Percentiles rank a stretch among this genome's conserved stretches.
Conservation (phyloP, 495 filamentous ascomycete genomes). For the Immersiella caudata region DNA sequence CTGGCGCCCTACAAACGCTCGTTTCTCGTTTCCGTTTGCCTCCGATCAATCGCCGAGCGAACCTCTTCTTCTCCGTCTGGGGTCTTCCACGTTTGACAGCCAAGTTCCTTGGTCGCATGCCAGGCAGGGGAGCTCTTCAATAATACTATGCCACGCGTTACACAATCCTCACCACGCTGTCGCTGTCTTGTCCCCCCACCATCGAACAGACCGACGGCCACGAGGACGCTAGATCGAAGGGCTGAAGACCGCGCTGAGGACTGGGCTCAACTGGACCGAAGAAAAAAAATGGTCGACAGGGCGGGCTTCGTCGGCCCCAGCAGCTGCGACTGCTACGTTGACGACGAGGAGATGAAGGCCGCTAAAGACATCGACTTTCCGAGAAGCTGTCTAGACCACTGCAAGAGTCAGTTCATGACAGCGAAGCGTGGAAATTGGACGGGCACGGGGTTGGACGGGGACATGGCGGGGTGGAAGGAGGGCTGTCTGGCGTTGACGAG, state of each 20-base stretch:
- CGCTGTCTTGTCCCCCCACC: slow-evolving; percentile 6
- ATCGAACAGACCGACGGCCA: neutral
- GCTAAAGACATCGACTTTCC: slow-evolving; percentile 13
- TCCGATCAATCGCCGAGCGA: neutral
- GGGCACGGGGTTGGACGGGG: neutral
- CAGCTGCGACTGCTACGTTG: slow-evolving; percentile 32
- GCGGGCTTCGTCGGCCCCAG: slow-evolving; percentile 11
- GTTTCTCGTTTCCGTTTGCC: neutral
- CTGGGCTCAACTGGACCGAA: slow-evolving; percentile 12
- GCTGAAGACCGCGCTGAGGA: neutral
- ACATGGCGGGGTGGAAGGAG: slow-evolving; percentile 21
- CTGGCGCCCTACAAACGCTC: neutral
- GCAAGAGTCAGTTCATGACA: slow-evolving; percentile 30
- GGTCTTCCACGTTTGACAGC: neutral
- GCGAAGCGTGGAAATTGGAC: slow-evolving; percentile 23
- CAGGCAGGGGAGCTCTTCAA: slow-evolving; percentile 1
- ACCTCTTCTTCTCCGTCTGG: neutral
- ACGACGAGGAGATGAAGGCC: slow-evolving; percentile 22
- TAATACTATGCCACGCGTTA: slow-evolving; percentile 28
- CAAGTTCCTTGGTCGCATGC: slow-evolving; percentile 6
- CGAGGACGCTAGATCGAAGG: neutral
- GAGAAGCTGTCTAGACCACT: slow-evolving; percentile 29
- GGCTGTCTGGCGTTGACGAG: slow-evolving; percentile 29
- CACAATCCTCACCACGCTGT: slow-evolving; percentile 7
- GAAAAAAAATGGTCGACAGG: slow-evolving; percentile 9